A percentile compares a stretch with the other conserved stretches of the same genome.
Conservation (phyloP, 73 alveolate genomes). For the Symbiodinium natans region DNA sequence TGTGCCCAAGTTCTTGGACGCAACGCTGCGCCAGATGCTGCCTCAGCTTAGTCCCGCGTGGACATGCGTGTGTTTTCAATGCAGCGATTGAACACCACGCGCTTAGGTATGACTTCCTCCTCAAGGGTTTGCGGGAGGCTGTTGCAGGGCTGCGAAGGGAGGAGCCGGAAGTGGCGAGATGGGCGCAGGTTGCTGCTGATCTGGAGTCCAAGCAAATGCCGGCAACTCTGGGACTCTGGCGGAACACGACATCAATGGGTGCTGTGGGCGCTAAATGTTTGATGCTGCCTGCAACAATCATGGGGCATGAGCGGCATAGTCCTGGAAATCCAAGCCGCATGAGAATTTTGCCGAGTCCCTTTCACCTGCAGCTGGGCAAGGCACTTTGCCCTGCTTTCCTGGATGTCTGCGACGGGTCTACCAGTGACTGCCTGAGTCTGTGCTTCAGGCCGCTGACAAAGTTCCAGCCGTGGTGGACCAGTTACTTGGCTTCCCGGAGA, state of each 20-base stretch:
- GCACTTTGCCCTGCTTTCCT: neutral
- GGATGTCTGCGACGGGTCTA: too few relatives aligned
- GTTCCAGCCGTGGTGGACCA: conserved; percentile 55
- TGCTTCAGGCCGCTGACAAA: conserved; percentile 13
- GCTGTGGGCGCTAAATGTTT: too few relatives aligned
- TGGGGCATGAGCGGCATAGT: too few relatives aligned
- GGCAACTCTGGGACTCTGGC: conserved; percentile 1
- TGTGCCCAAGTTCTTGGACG: conserved; percentile 92
- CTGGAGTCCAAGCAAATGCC: conserved; percentile 44
- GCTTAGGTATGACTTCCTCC: conserved; percentile 70
- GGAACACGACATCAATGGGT: too few relatives aligned
- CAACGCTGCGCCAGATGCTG: conserved; percentile 56
- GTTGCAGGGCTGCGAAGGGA: neutral
- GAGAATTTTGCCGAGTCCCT: neutral
- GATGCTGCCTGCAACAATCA: too few relatives aligned
- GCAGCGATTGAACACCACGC: neutral
- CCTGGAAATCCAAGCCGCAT: neutral
- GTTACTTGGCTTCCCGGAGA: neutral
- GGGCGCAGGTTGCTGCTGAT: conserved; percentile 4
- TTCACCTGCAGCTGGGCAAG: conserved; percentile 89
- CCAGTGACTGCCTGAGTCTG: too few relatives aligned
- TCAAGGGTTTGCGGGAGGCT: conserved; percentile 82
- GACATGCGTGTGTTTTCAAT: neutral
- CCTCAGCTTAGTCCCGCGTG: neutral
- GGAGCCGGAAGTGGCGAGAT: neutral